Conservation (phyloP, 2,329 filamentous ascomycete species). For the Lomentospora prolificans region DNA sequence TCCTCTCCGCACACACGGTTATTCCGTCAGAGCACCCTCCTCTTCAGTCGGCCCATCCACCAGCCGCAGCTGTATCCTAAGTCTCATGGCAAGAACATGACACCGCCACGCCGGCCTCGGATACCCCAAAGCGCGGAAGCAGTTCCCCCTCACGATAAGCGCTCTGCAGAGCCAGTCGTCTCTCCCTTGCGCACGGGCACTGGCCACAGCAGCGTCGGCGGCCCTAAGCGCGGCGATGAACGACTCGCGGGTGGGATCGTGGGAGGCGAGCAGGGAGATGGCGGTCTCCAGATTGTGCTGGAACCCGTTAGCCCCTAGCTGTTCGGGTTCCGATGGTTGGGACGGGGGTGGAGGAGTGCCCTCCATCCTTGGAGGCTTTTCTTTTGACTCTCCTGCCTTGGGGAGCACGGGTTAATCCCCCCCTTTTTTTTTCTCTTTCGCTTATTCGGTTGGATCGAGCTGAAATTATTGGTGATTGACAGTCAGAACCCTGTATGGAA, state of each 20-base stretch:
- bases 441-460: background rate
- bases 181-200: background rate
- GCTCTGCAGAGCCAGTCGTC: background rate
- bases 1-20: no score
- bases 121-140: background rate
- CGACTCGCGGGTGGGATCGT: background rate
- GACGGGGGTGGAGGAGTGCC: background rate
- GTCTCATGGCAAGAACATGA: background rate
- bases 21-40: no score
- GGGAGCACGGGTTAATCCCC: background rate
- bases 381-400: no score
- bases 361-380: no score
- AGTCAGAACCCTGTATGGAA: no score
- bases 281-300: background rate
- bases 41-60: no score
- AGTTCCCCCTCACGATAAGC: background rate
- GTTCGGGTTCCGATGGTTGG: background rate
- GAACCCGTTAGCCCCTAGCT: background rate
- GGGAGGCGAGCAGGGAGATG: background rate
- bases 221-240: background rate
- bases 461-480: background rate
- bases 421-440: background rate
- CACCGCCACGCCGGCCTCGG: background rate
- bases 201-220: background rate
- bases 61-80: background rate